Percentiles rank a stretch among this genome's conserved stretches.
phyloP scores from a whole-genome alignment of 225 moss, liverwort and hornwort species.

The Takakia lepidozioides region DNA sequence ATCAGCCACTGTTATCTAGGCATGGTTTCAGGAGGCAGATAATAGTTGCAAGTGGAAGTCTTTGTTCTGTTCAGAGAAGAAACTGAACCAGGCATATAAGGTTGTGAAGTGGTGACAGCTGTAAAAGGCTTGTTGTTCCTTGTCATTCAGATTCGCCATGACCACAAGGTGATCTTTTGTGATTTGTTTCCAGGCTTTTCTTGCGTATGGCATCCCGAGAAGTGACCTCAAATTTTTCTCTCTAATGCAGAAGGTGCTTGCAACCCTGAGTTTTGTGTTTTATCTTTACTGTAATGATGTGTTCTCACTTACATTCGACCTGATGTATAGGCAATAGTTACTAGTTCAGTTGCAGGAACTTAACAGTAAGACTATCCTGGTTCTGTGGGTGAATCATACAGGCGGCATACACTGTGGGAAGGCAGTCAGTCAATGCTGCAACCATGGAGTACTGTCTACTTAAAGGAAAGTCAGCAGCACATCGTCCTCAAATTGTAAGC shows the following conservation, averaged over 20 bases:
- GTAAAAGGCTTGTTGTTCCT: background rate
- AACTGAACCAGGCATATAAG: no score
- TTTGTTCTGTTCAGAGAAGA: no score
- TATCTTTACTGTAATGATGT: background rate
- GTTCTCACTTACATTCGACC: background rate
- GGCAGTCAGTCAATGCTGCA: conserved; percentile 71
- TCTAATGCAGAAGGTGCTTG: conserved; percentile 66
- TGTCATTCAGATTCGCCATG: no score
- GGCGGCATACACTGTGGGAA: conserved; percentile 89
- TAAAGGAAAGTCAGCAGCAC: conserved; percentile 50
- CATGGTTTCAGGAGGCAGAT: no score
- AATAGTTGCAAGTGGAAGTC: no score
- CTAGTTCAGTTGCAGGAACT: background rate
- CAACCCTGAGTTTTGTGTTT: conserved; percentile 1
- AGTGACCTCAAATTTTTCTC: conserved; percentile 78
- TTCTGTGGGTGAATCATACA: conserved; percentile 7
- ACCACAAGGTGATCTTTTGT: no score
- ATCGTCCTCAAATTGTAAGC: conserved; percentile 80
- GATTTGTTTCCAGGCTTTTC: conserved; percentile 54
- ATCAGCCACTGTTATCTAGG: no score
- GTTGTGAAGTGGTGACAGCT: background rate
- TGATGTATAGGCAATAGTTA: background rate
- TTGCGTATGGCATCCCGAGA: conserved; percentile 78
- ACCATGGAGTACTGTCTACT: conserved; percentile 68
- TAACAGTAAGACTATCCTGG: background rate